A percentile compares a stretch with the other conserved stretches of the same genome.
Evolutionary conservation across 495 filamentous ascomycete species (phyloP).

Genomic region (Xylaria sp.): DNA sequence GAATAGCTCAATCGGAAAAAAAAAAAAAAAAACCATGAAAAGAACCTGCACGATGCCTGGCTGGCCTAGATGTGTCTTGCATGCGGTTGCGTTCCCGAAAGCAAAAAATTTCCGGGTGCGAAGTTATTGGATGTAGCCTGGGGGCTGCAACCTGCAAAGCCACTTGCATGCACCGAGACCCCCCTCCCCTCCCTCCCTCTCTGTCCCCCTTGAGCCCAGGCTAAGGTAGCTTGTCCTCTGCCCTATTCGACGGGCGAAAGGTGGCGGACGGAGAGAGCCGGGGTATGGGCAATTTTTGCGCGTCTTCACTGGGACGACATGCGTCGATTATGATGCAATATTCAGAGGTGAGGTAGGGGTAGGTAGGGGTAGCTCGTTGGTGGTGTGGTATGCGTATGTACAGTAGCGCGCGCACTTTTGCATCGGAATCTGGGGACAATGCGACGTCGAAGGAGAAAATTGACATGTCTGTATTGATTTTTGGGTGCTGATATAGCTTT

Average conservation of each 20-base stretch:
- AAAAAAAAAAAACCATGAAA: too few species aligned
- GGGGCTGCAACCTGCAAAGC: constrained; percentile 14
- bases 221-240: constrained; percentile 7
- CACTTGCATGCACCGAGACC: constrained; percentile 22
- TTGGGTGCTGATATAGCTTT: constrained; percentile 15
- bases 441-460: constrained; percentile 3
- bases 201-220: not conserved
- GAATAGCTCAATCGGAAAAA: constrained; percentile 16
- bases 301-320: constrained; percentile 5
- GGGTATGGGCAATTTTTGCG: constrained; percentile 13
- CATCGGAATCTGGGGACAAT: not conserved
- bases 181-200: too few species aligned
- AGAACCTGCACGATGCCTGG: constrained; percentile 4
- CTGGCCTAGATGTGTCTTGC: constrained; percentile 18
- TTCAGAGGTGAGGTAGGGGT: constrained; percentile 2
- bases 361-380: constrained; percentile 3
- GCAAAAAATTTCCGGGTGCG: constrained; percentile 1
- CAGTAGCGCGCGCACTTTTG: not conserved
- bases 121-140: constrained; percentile 11
- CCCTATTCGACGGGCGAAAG: not conserved
- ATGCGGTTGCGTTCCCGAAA: constrained; percentile 9
- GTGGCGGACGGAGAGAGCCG: constrained; percentile 3
- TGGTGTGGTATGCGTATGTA: constrained; percentile 2
- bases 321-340: constrained; percentile 15
- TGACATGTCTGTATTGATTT: constrained; percentile 6